Evolutionary conservation across 106 monocot species (phyloP).

Genomic region (Phalaenopsis aphrodite): DNA sequence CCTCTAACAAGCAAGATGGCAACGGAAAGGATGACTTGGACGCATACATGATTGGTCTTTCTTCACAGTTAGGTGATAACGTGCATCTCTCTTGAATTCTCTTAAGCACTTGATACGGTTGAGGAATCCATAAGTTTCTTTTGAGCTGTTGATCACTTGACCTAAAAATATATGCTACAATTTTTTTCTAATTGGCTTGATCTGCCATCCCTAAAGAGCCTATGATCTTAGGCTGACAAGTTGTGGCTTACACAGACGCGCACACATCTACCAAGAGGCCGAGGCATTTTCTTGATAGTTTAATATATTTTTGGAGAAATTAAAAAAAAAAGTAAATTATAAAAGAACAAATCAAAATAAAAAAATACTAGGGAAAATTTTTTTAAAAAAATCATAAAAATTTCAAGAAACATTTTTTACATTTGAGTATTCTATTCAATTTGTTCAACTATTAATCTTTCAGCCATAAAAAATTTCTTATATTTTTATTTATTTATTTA

Average conservation of each 20-base stretch:
- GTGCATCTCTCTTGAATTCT: not conserved
- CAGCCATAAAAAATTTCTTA: too few species aligned
- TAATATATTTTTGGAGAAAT: too few species aligned
- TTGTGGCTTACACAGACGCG: not conserved
- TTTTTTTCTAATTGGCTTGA: not conserved
- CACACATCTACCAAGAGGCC: too few species aligned
- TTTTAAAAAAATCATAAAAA: too few species aligned
- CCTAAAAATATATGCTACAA: not conserved
- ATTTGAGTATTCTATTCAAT: too few species aligned
- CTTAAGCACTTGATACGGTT: not conserved
- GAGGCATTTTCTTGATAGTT: too few species aligned
- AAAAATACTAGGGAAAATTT: too few species aligned
- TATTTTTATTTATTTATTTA: too few species aligned
- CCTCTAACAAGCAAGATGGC: conserved; percentile 4
- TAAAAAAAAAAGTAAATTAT: too few species aligned
- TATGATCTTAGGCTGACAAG: not conserved
- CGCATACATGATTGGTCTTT: conserved; percentile 77
- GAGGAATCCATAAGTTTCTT: not conserved
- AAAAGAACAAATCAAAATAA: too few species aligned
- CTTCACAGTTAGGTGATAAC: conserved; percentile 75
- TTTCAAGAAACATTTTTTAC: too few species aligned
- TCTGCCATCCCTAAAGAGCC: not conserved
- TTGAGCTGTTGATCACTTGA: not conserved
- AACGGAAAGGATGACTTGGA: conserved; percentile 78
- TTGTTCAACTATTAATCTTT: too few species aligned